These are phyloP conservation scores for Kandelia obovata DNA, from an alignment of 345 rosid species.

Conservation along the genomic window DNA sequence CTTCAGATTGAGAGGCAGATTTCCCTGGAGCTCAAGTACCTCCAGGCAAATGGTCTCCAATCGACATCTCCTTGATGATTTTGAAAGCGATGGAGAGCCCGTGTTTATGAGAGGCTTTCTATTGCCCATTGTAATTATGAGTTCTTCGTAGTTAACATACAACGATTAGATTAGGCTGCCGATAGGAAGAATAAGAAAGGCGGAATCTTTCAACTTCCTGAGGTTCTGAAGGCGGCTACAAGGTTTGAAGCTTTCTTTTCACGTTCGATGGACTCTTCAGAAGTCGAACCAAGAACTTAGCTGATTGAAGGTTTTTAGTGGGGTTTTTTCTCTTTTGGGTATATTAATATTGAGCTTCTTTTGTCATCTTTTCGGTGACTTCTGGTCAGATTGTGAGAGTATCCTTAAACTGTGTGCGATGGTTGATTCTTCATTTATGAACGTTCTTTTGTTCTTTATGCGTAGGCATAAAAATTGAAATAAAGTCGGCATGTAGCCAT, in stretches of 20 bases:
- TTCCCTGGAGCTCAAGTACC: conserved; percentile 36
- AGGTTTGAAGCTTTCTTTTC: background rate
- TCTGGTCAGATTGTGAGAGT: background rate
- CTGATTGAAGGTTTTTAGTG: background rate
- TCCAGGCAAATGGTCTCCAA: background rate
- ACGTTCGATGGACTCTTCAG: background rate
- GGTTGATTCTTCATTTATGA: background rate
- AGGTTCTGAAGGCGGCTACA: background rate
- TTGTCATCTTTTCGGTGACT: background rate
- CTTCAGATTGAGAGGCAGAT: conserved; percentile 39
- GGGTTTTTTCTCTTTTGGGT: background rate
- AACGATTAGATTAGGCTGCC: background rate
- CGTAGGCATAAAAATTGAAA: too few species aligned
- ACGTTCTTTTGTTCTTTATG: background rate
- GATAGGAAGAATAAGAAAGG: background rate
- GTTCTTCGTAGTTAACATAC: background rate
- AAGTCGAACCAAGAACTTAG: background rate
- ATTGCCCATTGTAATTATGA: background rate
- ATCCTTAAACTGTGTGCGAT: background rate
- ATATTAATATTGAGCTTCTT: background rate
- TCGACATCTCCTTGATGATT: conserved; percentile 6
- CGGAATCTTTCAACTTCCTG: background rate
- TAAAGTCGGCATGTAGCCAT: too few species aligned
- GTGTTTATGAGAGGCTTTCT: background rate
- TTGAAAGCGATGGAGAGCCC: background rate